These are phyloP conservation scores for Cyclotella kingstonii DNA, from an alignment of 108 stramenopile species.

Conservation along the genomic window DNA sequence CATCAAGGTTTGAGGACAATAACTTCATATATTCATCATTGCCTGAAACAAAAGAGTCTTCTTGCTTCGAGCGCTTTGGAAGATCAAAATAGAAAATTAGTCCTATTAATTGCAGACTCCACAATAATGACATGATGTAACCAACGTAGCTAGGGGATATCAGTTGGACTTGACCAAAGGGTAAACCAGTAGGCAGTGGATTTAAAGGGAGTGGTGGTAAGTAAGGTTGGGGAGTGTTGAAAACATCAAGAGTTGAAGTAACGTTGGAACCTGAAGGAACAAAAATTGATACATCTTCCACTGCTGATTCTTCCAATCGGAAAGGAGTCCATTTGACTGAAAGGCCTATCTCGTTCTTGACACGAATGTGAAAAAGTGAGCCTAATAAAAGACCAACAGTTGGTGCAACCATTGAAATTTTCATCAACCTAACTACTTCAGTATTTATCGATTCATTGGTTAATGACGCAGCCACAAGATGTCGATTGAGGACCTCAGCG, in stretches of 20 bases:
- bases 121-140: conserved; percentile 28
- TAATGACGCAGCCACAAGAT: conserved; percentile 13
- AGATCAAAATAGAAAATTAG: conserved; percentile 33
- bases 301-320: too few species aligned
- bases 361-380: conserved; percentile 25
- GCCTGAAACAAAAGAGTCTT: too few species aligned
- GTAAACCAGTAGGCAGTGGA: conserved; percentile 5
- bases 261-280: neutral
- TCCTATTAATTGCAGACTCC: conserved; percentile 35
- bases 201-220: conserved; percentile 16
- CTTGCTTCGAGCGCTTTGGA: conserved; percentile 8
- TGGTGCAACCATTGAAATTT: conserved; percentile 16
- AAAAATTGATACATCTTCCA: too few species aligned
- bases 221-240: too few species aligned
- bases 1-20: conserved; percentile 6
- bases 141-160: conserved; percentile 28
- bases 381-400: conserved; percentile 26
- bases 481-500: conserved; percentile 31
- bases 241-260: neutral
- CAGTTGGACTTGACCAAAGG: conserved; percentile 21
- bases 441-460: conserved; percentile 19
- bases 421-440: conserved; percentile 18
- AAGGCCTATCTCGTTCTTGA: neutral
- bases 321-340: too few species aligned
- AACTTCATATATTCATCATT: neutral